Evolutionary conservation across 208 protist species (phyloP).

Genomic region (Trypanosoma avium): DNA sequence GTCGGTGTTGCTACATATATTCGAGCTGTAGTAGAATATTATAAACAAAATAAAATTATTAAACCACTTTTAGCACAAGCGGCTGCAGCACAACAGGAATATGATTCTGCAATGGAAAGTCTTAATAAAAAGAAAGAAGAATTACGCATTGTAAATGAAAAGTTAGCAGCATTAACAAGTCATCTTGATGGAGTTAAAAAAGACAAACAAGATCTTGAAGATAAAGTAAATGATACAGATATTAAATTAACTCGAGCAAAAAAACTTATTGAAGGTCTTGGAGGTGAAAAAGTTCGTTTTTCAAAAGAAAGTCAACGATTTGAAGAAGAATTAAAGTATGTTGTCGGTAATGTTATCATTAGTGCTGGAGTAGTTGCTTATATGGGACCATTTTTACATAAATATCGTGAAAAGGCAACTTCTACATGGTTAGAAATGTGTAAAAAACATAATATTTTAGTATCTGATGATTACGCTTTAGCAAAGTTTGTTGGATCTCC

Average conservation of each 20-base stretch:
- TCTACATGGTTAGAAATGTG: slow-evolving; percentile 78
- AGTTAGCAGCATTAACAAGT: slow-evolving; percentile 77
- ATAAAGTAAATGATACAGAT: slow-evolving; percentile 92
- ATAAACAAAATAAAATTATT: slow-evolving; percentile 96
- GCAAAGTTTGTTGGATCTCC: slow-evolving; percentile 88
- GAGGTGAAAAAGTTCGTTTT: slow-evolving; percentile 94
- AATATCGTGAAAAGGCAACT: slow-evolving; percentile 86
- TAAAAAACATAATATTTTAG: slow-evolving; percentile 62
- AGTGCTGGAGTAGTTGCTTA: slow-evolving; percentile 95
- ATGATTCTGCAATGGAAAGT: slow-evolving; percentile 78
- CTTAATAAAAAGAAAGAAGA: slow-evolving; percentile 93
- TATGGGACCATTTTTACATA: slow-evolving; percentile 94
- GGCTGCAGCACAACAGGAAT: slow-evolving; percentile 85
- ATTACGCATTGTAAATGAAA: slow-evolving; percentile 89
- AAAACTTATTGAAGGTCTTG: slow-evolving; percentile 94
- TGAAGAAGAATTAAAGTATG: slow-evolving; percentile 77
- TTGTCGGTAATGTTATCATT: slow-evolving; percentile 95
- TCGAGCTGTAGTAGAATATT: slow-evolving; percentile 97
- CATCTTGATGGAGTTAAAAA: slow-evolving; percentile 84
- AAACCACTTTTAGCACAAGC: slow-evolving; percentile 91
- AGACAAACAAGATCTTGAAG: slow-evolving; percentile 92
- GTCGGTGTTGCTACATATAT: slow-evolving; percentile 97
- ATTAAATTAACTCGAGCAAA: slow-evolving; percentile 94
- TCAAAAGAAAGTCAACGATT: slow-evolving; percentile 78
- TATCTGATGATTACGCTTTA: slow-evolving; percentile 85